A percentile compares a stretch with the other conserved stretches of the same genome.
phyloP scores from a whole-genome alignment of 805 yeast species.

The Yamadazyma takamatsuzukensis region DNA sequence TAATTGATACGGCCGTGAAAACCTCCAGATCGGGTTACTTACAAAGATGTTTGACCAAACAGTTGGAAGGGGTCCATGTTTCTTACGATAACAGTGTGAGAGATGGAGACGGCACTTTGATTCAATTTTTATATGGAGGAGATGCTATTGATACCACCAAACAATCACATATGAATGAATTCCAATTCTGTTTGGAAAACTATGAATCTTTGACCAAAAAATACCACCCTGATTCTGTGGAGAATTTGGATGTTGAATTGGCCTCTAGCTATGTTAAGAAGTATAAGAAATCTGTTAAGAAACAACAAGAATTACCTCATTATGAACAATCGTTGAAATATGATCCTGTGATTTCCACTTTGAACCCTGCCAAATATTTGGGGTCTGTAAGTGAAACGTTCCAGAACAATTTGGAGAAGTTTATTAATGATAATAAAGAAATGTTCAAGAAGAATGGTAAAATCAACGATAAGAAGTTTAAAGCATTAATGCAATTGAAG shows the following conservation, averaged over 20 bases:
- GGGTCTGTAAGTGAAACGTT: slow-evolving; percentile 93
- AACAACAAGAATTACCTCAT: slow-evolving; percentile 61
- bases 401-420: slow-evolving; percentile 73
- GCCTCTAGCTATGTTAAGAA: slow-evolving; percentile 82
- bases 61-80: slow-evolving; percentile 93
- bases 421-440: slow-evolving; percentile 52
- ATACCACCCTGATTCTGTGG: slow-evolving; percentile 68
- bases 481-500: slow-evolving; percentile 95
- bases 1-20: slow-evolving; percentile 98
- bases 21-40: slow-evolving; percentile 97
- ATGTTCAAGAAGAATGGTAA: slow-evolving; percentile 52
- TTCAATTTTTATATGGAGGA: slow-evolving; percentile 97
- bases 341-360: slow-evolving; percentile 85
- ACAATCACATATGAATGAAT: slow-evolving; percentile 91
- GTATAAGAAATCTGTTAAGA: slow-evolving; percentile 66
- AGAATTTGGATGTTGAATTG: slow-evolving; percentile 69
- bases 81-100: slow-evolving; percentile 93
- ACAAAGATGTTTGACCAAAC: slow-evolving; percentile 97
- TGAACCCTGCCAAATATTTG: slow-evolving; percentile 82
- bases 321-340: slow-evolving; percentile 60
- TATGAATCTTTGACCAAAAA: slow-evolving; percentile 81
- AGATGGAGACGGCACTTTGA: slow-evolving; percentile 89
- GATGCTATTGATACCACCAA: slow-evolving; percentile 92
- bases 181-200: slow-evolving; percentile 89
- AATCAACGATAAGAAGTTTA: slow-evolving; percentile 76